phyloP scores from a whole-genome alignment of 2,329 filamentous ascomycete genomes.

The Xylariaceae sp. region DNA sequence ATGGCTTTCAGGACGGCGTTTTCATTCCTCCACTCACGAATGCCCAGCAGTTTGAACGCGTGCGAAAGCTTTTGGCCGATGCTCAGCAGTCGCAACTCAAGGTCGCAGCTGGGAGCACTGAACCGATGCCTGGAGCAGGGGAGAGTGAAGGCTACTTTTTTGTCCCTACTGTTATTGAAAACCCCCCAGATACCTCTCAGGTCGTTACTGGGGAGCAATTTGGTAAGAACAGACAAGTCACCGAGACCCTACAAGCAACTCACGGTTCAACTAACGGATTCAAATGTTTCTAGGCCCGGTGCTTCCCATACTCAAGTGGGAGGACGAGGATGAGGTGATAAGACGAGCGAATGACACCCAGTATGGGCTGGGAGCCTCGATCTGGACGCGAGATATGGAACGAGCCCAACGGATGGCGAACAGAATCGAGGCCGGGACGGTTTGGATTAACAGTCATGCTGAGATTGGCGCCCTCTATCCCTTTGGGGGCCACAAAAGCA shows the following conservation, averaged over 20 bases:
- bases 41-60: constrained; percentile 25
- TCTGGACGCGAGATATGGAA: constrained; percentile 44
- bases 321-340: constrained; percentile 42
- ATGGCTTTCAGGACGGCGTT: neutral
- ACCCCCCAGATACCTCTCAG: constrained; percentile 24
- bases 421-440: neutral
- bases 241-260: neutral
- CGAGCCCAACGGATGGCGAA: neutral
- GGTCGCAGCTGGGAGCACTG: constrained; percentile 18
- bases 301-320: constrained; percentile 41
- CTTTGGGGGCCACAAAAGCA: constrained; percentile 50
- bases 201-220: constrained; percentile 27
- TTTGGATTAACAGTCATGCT: constrained; percentile 38
- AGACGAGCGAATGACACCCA: constrained; percentile 44
- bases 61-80: constrained; percentile 24
- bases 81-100: constrained; percentile 25
- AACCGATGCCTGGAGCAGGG: neutral
- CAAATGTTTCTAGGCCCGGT: constrained; percentile 38
- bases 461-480: constrained; percentile 42
- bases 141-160: constrained; percentile 17
- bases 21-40: constrained; percentile 23
- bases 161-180: constrained; percentile 24
- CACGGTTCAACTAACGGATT: neutral
- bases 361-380: constrained; percentile 48
- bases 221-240: constrained; percentile 6